phyloP scores from a whole-genome alignment of 257 asterid species.

The Hygrophila difformis region DNA sequence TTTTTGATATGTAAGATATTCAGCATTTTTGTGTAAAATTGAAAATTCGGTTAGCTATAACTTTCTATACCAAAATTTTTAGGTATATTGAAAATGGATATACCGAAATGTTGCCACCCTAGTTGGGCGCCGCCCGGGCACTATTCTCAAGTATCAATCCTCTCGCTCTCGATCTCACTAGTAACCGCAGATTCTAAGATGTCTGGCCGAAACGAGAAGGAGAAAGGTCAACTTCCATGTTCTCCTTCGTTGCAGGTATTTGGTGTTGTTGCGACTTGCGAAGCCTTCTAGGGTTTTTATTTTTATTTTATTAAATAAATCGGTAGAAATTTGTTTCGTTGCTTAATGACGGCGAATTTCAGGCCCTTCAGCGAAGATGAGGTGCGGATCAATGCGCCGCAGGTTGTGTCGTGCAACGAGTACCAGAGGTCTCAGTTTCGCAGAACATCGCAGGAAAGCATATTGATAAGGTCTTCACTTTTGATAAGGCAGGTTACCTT shows the following conservation, averaged over 20 bases:
- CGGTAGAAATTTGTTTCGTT: neutral
- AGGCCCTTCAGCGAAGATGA: constrained; percentile 94
- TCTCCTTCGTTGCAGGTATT: constrained; percentile 91
- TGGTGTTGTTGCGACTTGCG: neutral
- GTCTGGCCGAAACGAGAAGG: constrained; percentile 72
- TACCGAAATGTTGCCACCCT: too few species aligned
- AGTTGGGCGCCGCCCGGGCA: too few species aligned
- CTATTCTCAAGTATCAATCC: too few species aligned
- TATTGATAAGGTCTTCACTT: constrained; percentile 70
- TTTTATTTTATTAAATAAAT: neutral
- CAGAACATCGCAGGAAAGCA: constrained; percentile 91
- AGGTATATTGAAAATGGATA: too few species aligned
- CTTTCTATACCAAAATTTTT: too few species aligned
- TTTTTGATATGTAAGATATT: too few species aligned
- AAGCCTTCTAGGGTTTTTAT: constrained; percentile 2
- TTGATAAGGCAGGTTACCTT: constrained; percentile 98
- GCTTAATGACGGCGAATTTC: constrained; percentile 2
- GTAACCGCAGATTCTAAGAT: constrained; percentile 19
- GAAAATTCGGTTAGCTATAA: too few species aligned
- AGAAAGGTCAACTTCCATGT: constrained; percentile 93
- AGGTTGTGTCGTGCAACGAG: constrained; percentile 79
- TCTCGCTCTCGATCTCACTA: too few species aligned
- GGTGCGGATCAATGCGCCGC: constrained; percentile 77
- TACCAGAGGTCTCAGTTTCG: constrained; percentile 64
- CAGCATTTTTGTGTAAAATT: too few species aligned